Evolutionary conservation across 2,329 filamentous ascomycete species (phyloP).

Genomic region (Diaporthe longicolla): DNA sequence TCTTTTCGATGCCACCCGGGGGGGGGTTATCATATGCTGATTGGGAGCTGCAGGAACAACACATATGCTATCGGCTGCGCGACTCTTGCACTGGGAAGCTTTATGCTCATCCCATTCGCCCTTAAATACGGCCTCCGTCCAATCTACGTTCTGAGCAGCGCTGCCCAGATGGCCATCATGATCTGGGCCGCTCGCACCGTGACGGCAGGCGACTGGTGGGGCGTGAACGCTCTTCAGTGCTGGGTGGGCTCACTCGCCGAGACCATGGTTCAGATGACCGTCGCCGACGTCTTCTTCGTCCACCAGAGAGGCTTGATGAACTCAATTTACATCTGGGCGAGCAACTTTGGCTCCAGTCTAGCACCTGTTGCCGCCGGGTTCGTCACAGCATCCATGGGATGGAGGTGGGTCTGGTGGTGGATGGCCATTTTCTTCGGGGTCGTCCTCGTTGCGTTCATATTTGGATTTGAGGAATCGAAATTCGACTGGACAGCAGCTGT

Average conservation of each 20-base stretch:
- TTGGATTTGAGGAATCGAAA: constrained; percentile 43
- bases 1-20: too few relatives aligned
- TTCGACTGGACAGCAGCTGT: constrained; percentile 41
- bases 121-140: constrained; percentile 62
- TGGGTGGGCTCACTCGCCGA: constrained; percentile 60
- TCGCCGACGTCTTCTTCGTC: constrained; percentile 63
- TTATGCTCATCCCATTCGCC: constrained; percentile 61
- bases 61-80: constrained; percentile 60
- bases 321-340: constrained; percentile 58
- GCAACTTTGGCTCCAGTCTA: constrained; percentile 50
- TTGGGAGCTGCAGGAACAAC: constrained; percentile 51
- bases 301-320: constrained; percentile 64
- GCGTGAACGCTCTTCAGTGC: constrained; percentile 59
- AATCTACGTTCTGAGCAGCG: constrained; percentile 59
- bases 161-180: constrained; percentile 53
- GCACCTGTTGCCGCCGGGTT: constrained; percentile 42
- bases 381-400: constrained; percentile 40
- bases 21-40: neutral
- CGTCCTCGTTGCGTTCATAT: constrained; percentile 36
- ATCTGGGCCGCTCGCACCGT: constrained; percentile 60
- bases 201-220: constrained; percentile 58
- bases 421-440: constrained; percentile 41
- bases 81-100: constrained; percentile 56
- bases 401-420: constrained; percentile 44
- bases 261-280: constrained; percentile 61